Base-by-base conservation (phyloP, 2,329 filamentous ascomycete species). In the Fusarium algeriense region DNA sequence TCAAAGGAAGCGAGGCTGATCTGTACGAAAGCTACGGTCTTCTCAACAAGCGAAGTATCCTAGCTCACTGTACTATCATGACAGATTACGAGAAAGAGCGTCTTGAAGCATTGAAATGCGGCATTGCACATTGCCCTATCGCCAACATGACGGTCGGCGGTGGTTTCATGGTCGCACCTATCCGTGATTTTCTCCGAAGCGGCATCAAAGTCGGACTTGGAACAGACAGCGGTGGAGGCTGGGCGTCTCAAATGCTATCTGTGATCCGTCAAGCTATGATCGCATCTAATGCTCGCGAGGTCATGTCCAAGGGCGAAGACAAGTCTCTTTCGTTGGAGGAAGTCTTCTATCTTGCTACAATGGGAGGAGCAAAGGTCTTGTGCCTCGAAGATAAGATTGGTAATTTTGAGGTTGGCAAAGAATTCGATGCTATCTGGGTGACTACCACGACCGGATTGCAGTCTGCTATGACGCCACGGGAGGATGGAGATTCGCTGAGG, bases 21-120 rank as follows among this genome's bases (percentile, higher is more conserved):
- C 14, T 67, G 1, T 67, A 67, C 15, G 54, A 67, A 12, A 60
- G 32, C 6, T 67, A 61, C 3, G 62, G 64, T 0, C 46, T 67
- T 1, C 64, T 67, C n/a, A 67, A 67, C 28, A 53, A 37, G 20
- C 46, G 62, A 5, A 61, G 62, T 3, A 61, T 67, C 7, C n/a
- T 67, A 4, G 64, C 64, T 1, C 64, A 67, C 15, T 67, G 64
- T 15, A 67, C 64, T 3, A 67, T 67, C 20, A 67, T 67, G 64
- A 67, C 26, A 1, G 41, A 67, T 2, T 67, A 67, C n/a, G 64
- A 67, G 13, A 67, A 43, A 5, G 35, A 61, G 0, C 30, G 64
- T 1, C 23, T 67, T 2, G 40, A 13, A 0, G 23, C 30, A 0
- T 4, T 67, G 0, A 10, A 54, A 0, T 67, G 64, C 4, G 64